phyloP scores from a whole-genome alignment of 208 protist genomes.

The Leishmania tropica region DNA sequence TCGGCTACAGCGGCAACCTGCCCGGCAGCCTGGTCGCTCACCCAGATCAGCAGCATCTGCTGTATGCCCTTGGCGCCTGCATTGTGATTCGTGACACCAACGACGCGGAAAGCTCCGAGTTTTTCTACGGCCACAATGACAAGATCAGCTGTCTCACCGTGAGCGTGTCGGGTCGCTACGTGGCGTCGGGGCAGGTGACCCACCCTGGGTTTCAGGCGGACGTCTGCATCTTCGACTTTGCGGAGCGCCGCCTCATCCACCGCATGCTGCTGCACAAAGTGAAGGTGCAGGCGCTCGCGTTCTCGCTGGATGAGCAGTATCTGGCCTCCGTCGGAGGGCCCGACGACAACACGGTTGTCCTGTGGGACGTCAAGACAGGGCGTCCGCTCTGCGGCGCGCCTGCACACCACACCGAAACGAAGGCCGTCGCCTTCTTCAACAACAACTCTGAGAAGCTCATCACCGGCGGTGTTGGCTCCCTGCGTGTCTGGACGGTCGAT shows the following conservation, averaged over 20 bases:
- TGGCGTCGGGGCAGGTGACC: conserved; percentile 95
- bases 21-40: conserved; percentile 87
- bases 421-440: conserved; percentile 89
- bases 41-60: conserved; percentile 87
- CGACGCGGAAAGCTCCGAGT: conserved; percentile 79
- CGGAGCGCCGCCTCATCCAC: conserved; percentile 83
- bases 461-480: conserved; percentile 83
- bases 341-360: conserved; percentile 95
- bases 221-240: conserved; percentile 94
- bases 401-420: conserved; percentile 79
- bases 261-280: conserved; percentile 95
- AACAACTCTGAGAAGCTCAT: conserved; percentile 84
- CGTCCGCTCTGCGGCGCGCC: conserved; percentile 90
- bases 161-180: conserved; percentile 87
- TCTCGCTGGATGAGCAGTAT: conserved; percentile 93
- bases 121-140: conserved; percentile 95
- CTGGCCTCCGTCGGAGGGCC: conserved; percentile 94
- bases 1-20: conserved; percentile 89
- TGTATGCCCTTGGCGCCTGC: conserved; percentile 94
- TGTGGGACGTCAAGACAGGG: conserved; percentile 94
- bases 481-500: conserved; percentile 95
- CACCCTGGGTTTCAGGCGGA: conserved; percentile 96
- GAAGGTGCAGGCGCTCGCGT: conserved; percentile 93
- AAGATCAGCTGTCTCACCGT: conserved; percentile 94
- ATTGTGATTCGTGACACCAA: conserved; percentile 91